A percentile compares a stretch with the other conserved stretches of the same genome.
Conservation (phyloP, 495 filamentous ascomycete species). For the Paragyromitra xinjiangensis region DNA sequence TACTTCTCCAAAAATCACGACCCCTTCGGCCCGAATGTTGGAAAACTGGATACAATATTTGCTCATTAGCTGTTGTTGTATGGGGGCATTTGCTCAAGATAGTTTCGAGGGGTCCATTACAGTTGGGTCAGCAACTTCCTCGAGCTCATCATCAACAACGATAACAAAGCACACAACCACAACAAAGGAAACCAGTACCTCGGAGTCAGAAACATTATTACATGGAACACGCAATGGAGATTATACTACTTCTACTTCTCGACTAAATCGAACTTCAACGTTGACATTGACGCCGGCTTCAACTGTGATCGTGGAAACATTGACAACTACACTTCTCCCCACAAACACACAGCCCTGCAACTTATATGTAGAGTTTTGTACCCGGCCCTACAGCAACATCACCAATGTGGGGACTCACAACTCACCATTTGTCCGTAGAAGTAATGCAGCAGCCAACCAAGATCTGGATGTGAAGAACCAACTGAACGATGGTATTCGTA, state of each 20-base stretch:
- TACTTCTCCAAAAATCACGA: not conserved
- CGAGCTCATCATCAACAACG: not conserved
- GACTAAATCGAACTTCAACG: slow-evolving; percentile 8
- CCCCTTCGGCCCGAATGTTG: not conserved
- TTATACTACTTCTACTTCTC: not conserved
- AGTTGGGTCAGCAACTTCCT: not conserved
- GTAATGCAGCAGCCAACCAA: slow-evolving; percentile 83
- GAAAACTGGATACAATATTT: not conserved
- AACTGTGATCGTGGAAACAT: not conserved
- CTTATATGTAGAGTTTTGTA: slow-evolving; percentile 83
- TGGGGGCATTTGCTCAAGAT: not conserved
- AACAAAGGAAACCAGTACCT: slow-evolving; percentile 55
- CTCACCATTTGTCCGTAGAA: slow-evolving; percentile 75
- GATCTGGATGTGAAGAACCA: slow-evolving; percentile 72
- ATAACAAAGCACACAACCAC: slow-evolving; percentile 35
- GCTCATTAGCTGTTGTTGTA: not conserved
- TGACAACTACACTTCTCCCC: slow-evolving; percentile 59
- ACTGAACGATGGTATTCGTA: slow-evolving; percentile 86
- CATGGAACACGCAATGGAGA: slow-evolving; percentile 23
- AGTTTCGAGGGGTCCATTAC: slow-evolving; percentile 11
- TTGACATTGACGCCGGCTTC: not conserved
- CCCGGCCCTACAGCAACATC: slow-evolving; percentile 84
- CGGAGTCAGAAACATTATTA: slow-evolving; percentile 14
- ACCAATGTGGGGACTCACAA: slow-evolving; percentile 88
- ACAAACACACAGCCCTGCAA: slow-evolving; percentile 82